Evolutionary conservation across 2,329 filamentous ascomycete species (phyloP).

Genomic region (Fusarium sp.): DNA sequence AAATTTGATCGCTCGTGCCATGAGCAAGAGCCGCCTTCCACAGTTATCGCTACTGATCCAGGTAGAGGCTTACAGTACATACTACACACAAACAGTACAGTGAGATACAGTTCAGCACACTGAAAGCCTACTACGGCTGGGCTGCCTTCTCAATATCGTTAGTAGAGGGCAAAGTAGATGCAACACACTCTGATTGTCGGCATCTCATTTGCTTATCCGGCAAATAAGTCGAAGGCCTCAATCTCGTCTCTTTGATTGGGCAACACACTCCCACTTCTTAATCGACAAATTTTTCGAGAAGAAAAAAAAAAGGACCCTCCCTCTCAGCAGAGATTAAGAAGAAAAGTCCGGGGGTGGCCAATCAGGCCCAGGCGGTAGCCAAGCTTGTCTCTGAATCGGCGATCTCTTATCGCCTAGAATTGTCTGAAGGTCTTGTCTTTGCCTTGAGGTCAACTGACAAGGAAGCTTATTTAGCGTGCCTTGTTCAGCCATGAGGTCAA

Average conservation of each 20-base stretch:
- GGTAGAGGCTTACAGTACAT: conserved; percentile 5
- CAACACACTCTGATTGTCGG: neutral
- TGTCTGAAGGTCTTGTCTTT: conserved; percentile 24
- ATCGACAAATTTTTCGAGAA: conserved; percentile 23
- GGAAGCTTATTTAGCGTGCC: conserved; percentile 31
- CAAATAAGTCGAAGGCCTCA: conserved; percentile 26
- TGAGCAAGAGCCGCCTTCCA: conserved; percentile 30
- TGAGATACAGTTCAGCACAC: neutral
- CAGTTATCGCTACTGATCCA: conserved; percentile 18
- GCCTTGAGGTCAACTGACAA: conserved; percentile 37
- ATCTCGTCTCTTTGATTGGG: conserved; percentile 7
- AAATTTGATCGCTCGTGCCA: conserved; percentile 42
- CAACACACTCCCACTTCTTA: conserved; percentile 7
- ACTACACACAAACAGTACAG: neutral
- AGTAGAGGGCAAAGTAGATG: conserved; percentile 3
- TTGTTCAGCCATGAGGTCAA: conserved; percentile 32
- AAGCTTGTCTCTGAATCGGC: conserved; percentile 41
- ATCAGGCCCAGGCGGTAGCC: conserved; percentile 38
- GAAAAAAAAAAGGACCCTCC: conserved; percentile 27
- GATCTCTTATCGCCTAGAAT: conserved; percentile 44
- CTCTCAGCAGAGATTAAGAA: conserved; percentile 15
- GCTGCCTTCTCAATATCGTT: conserved; percentile 19
- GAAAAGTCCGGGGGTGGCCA: conserved; percentile 50
- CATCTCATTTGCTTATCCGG: conserved; percentile 17
- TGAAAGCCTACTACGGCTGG: neutral